These are phyloP conservation scores for Lathyrus sativus DNA, from an alignment of 306 rosid genomes.

Conservation along the genomic window DNA sequence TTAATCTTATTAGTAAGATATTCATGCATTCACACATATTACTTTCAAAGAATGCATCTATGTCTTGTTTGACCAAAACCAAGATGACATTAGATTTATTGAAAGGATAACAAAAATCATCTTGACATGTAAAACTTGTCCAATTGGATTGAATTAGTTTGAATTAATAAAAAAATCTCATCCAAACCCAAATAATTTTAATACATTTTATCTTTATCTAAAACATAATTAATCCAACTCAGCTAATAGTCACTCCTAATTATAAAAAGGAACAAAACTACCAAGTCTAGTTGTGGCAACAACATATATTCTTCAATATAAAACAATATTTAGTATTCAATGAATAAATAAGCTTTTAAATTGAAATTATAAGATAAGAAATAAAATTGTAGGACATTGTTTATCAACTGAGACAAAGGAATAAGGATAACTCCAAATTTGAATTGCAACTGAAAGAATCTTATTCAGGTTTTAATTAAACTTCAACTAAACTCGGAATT, in stretches of 20 bases:
- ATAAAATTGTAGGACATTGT: not conserved
- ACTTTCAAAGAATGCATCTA: not conserved
- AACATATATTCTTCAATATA: not conserved
- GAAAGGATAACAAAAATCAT: not conserved
- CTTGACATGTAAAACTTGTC: not conserved
- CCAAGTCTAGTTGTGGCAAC: not conserved
- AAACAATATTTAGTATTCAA: not conserved
- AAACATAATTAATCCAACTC: not conserved
- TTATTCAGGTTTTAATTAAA: not conserved
- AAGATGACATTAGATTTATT: not conserved
- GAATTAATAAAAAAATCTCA: not conserved
- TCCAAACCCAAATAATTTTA: not conserved
- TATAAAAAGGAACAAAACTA: conserved; percentile 8
- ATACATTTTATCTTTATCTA: not conserved
- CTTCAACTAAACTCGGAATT: not conserved
- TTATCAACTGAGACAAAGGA: not conserved
- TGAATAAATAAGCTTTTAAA: not conserved
- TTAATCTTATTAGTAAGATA: not conserved
- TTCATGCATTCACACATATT: not conserved
- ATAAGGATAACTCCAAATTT: not conserved
- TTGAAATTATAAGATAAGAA: not conserved
- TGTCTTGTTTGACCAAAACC: not conserved
- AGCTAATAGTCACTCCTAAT: not conserved
- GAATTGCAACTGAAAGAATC: not conserved
- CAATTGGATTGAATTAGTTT: conserved; percentile 9